A percentile compares a stretch with the other conserved stretches of the same genome.
Evolutionary conservation across 495 filamentous ascomycete species (phyloP).

Genomic region (Xeromyces bisporus): DNA sequence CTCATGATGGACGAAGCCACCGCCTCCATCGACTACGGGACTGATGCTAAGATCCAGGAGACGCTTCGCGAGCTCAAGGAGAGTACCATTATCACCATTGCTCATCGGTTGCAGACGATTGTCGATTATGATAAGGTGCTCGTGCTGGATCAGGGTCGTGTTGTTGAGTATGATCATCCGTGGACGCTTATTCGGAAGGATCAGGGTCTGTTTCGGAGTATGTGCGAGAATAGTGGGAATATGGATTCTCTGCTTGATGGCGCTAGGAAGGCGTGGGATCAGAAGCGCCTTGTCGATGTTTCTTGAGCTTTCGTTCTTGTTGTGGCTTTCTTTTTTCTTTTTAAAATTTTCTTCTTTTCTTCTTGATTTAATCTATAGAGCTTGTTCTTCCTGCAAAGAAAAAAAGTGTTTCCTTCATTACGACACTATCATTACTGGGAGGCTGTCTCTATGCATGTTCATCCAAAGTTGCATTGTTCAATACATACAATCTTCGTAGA

Average conservation of each 20-base stretch:
- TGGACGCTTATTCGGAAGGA: constrained; percentile 55
- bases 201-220: constrained; percentile 59
- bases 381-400: too few species aligned
- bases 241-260: constrained; percentile 51
- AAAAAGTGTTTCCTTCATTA: too few species aligned
- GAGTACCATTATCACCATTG: constrained; percentile 92
- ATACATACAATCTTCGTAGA: too few species aligned
- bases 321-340: too few species aligned
- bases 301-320: constrained; percentile 13
- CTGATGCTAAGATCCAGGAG: constrained; percentile 88
- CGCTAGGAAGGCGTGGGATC: constrained; percentile 56
- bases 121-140: constrained; percentile 98
- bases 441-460: too few species aligned
- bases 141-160: constrained; percentile 74
- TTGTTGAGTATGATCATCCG: constrained; percentile 81
- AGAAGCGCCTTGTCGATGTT: constrained; percentile 36
- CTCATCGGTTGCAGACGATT: constrained; percentile 92
- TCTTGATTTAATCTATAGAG: too few species aligned
- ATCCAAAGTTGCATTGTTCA: too few species aligned
- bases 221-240: constrained; percentile 94
- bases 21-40: constrained; percentile 92
- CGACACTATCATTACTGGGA: too few species aligned
- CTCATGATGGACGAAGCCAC: constrained; percentile 99
- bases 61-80: constrained; percentile 73
- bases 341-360: too few species aligned